phyloP scores from a whole-genome alignment of 192 early-diverging fungal species.

The Dimargaris verticillata region DNA sequence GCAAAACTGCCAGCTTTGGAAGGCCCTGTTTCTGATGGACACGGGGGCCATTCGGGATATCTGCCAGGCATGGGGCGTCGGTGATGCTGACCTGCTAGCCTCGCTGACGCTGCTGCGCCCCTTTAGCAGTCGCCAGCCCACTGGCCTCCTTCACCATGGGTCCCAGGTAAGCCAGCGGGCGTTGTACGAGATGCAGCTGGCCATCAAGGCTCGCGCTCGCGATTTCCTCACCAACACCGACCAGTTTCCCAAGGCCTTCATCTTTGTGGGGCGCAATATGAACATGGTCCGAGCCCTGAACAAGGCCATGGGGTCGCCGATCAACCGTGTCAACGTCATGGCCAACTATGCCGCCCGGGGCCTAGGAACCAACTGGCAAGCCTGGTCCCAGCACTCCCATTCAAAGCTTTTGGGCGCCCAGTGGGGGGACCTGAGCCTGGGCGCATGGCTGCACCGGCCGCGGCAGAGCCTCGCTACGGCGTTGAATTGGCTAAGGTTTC shows the following conservation, averaged over 20 bases:
- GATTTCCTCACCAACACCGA: slow-evolving; percentile 54
- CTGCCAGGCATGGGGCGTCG: slow-evolving; percentile 48
- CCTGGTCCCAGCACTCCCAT: slow-evolving; percentile 14
- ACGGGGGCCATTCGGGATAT: slow-evolving; percentile 41
- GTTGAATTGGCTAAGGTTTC: slow-evolving; percentile 10
- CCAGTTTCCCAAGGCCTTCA: slow-evolving; percentile 67
- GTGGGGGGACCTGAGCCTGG: not conserved
- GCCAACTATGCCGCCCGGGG: slow-evolving; percentile 58
- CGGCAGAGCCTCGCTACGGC: not conserved
- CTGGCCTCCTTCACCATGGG: slow-evolving; percentile 4
- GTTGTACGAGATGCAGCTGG: slow-evolving; percentile 56
- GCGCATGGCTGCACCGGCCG: slow-evolving; percentile 6
- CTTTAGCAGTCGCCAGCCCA: slow-evolving; percentile 10
- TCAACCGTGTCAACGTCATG: slow-evolving; percentile 77
- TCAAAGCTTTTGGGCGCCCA: not conserved
- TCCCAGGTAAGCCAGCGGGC: not conserved
- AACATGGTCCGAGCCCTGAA: slow-evolving; percentile 76
- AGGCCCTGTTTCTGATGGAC: slow-evolving; percentile 60
- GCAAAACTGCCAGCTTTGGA: slow-evolving; percentile 78
- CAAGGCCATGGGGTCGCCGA: slow-evolving; percentile 64
- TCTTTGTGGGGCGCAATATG: slow-evolving; percentile 81
- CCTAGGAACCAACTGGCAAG: slow-evolving; percentile 22
- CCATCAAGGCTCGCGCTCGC: slow-evolving; percentile 52
- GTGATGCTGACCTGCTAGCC: slow-evolving; percentile 22
- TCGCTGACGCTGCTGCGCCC: slow-evolving; percentile 25